Base-by-base conservation (phyloP, 176 grass and related monocot genomes). In the Phyllostachys edulis region DNA sequence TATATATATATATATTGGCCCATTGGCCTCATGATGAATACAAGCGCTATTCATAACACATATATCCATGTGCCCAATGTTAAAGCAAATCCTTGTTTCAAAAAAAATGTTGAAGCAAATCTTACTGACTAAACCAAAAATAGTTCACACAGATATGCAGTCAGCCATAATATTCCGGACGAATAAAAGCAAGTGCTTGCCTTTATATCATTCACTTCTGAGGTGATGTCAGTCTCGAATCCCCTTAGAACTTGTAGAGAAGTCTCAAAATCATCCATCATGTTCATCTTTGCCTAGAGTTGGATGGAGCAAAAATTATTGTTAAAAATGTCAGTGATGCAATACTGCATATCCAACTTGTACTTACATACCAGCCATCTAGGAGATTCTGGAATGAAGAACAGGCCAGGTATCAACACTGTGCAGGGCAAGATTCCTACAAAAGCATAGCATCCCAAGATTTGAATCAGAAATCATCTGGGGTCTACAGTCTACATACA, bases 331-430 rank as follows among this genome's bases (percentile, higher is more conserved):
- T 87, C 70, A 80, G 73, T 85, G 42, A 56, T 77, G 57, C 49
- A 34, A 49, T 18, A 67, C 27, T 71, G 63, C 9, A 42, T 29
- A 26, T 63, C 14, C 10, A 61, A 3, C 1, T 44, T 77, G 3
- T 63, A 40, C 2, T 15, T 69, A 84, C 76, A 86, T 87, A 99
- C 96, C 96, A 99, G 93, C 96, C 96, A 99, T 80, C 96, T 96
- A 36, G 96, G 96, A 84, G 96, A 99, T 87, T 99, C 96, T 0
- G 96, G 93, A 62, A 99, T 96, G 80, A 99, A 99, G 89, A 93
- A 99, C 67, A 99, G 82, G 8, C 89, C 93, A 73, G 91, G 96
- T 85, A 99, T 94, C 73, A 96, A 90, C 80, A 95, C 73, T 23
- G 89, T 96, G 76, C 96, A 99, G 51, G 96, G 93, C 77, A 96